Evolutionary conservation across 2,329 filamentous ascomycete species (phyloP), one percentile per base, ranked within the genome.

Genomic region (Colletotrichum chlorophyti): DNA sequence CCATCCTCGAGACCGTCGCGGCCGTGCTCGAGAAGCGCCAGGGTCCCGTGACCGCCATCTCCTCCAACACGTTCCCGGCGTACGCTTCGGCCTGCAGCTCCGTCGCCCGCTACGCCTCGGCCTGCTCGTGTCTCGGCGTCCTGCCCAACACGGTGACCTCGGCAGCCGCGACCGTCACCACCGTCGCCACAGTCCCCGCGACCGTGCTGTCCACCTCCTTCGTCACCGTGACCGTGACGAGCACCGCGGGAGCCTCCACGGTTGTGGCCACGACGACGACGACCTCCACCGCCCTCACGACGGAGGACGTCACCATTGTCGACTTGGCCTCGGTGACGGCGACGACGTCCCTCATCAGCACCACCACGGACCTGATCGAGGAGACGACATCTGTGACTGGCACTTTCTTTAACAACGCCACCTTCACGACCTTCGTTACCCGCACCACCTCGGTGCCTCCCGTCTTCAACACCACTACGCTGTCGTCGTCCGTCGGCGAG

Each of bases 81-180:
- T 68, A 68, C 40, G 66, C 66, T 4, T 61, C 65, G 5, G 62
- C 65, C 12, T 68, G 66, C 55, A 60, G 55, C 29, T 58, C 58
- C 24, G 38, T 57, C 19, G 57, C 52, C n/a, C 47, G 53, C 31
- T 68, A 68, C 46, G 61, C 63, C 21, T 66, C 64, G 21, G 66
- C 66, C 14, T 68, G 66, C 63, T 63, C 58, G 6, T 68, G 66
- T 55, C 41, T 67, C 35, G 66, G 66, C 12, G 60, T 66, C n/a
- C 34, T 42, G 6, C 57, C 58, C 11, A 50, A 17, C 38, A 66
- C 65, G 7, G 63, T 48, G 34, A 66, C 65, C 7, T 61, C 57
- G 9, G 38, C 43, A 6, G 38, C 52, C 6, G 37, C 51, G 14
- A 51, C 54, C 19, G 53, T 52, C 26, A 63, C 58, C 12, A 26